Evolutionary conservation across 371 early-diverging fungal species (phyloP), one percentile per base, ranked within the genome.

Genomic region (Neoconidiobolus thromboides): DNA sequence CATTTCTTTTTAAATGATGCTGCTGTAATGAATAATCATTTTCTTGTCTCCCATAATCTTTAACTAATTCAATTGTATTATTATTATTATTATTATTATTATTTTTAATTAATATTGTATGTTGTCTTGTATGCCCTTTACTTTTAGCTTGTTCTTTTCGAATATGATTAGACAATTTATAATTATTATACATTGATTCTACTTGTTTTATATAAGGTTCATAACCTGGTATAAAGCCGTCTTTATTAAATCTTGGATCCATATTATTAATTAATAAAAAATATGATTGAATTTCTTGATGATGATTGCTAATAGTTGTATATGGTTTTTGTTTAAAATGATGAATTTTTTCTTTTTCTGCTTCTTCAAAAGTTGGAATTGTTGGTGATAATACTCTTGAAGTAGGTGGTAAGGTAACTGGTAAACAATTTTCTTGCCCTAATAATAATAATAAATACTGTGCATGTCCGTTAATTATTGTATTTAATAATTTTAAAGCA

Each of bases 401-500:
- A n/a, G 36, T 43, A 40, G 37, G 60, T 12, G 48, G 15, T 50
- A 38, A 50, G 10, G 48, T 9, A 26, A 41, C 57, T 52, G 48
- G 39, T 6, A 40, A 55, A 55, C 39, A 39, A 10, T 38, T 12
- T 43, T 39, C 26, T n/a, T 44, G 48, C 42, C n/a, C 58, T n/a
- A 91, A 68, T 36, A 91, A 63, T 53, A 73, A 74, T 39, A 86
- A 71, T 2, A 89, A 75, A 62, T 81, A 83, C 47, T 77, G 77
- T 65, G 86, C 86, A 63, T 93, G 90, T 7, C 78, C 72, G 3
- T 75, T 70, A 49, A 96, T 77, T 7, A 92, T 62, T 0, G 83
- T 80, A 26, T 82, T 79, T 43, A 93, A 72, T 9, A 96, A 69
- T 61, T 83, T 86, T 38, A 93, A 71, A 0, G 91, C 85, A 1